phyloP scores from a whole-genome alignment of 352 stramenopile genomes.

The Phytophthora ohioensis region DNA sequence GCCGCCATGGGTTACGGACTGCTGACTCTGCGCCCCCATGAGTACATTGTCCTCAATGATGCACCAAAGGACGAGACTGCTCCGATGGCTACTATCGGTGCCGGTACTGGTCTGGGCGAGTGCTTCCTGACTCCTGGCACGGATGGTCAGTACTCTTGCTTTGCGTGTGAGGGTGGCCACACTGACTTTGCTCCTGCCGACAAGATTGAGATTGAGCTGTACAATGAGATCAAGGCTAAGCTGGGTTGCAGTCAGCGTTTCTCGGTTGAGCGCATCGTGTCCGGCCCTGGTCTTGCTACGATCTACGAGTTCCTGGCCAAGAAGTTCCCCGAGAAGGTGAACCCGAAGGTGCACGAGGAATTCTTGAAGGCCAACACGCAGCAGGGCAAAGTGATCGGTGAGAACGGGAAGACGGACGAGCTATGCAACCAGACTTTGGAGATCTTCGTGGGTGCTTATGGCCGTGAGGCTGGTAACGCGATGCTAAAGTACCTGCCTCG shows the following conservation, averaged over 20 bases:
- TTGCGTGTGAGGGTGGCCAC: constrained; percentile 95
- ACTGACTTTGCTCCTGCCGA: constrained; percentile 93
- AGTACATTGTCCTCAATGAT: constrained; percentile 91
- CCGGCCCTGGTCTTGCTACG: constrained; percentile 94
- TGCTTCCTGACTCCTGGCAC: constrained; percentile 94
- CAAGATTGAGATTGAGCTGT: constrained; percentile 87
- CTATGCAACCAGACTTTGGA: constrained; percentile 90
- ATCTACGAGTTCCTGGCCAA: constrained; percentile 96
- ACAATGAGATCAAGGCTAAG: constrained; percentile 76
- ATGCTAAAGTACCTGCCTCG: constrained; percentile 96
- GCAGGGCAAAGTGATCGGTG: constrained; percentile 81
- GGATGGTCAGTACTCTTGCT: constrained; percentile 91
- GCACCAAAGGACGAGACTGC: constrained; percentile 68
- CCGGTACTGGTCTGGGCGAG: constrained; percentile 96
- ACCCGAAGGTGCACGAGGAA: constrained; percentile 76
- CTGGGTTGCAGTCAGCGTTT: constrained; percentile 88
- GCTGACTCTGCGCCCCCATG: constrained; percentile 93
- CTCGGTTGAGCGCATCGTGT: constrained; percentile 96
- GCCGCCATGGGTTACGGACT: constrained; percentile 96
- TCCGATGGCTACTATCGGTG: constrained; percentile 95
- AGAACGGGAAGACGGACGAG: constrained; percentile 85
- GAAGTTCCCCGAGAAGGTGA: constrained; percentile 90
- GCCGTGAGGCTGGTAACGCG: constrained; percentile 93
- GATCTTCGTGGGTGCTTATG: constrained; percentile 96
- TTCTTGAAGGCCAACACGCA: constrained; percentile 65